Conservation (phyloP, 2,329 filamentous ascomycete species). For the Zalaria obscura region DNA sequence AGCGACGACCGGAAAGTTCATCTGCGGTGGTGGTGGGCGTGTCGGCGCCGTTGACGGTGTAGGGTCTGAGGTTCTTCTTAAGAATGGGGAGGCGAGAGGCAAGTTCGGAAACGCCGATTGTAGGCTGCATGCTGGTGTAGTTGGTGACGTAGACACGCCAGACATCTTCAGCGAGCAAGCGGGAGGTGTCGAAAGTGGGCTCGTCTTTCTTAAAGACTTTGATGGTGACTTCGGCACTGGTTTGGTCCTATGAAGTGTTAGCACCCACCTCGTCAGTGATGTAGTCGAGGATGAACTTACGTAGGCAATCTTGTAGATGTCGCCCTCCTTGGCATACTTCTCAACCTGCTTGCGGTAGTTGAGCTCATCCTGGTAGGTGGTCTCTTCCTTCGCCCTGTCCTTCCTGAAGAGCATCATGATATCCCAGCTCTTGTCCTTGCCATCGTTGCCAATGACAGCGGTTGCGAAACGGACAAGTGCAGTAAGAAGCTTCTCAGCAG, state of each 20-base stretch:
- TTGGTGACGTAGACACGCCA: slow-evolving; percentile 97
- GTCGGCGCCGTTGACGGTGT: slow-evolving; percentile 17
- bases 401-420: slow-evolving; percentile 77
- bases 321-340: slow-evolving; percentile 82
- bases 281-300: slow-evolving; percentile 42
- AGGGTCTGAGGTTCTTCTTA: slow-evolving; percentile 21
- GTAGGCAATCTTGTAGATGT: slow-evolving; percentile 80
- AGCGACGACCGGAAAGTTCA: slow-evolving; percentile 7
- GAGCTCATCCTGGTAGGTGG: slow-evolving; percentile 80
- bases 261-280: neutral
- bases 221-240: slow-evolving; percentile 52
- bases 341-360: slow-evolving; percentile 84
- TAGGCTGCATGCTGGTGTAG: slow-evolving; percentile 77
- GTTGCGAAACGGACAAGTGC: slow-evolving; percentile 69
- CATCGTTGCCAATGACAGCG: slow-evolving; percentile 70
- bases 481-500: slow-evolving; percentile 75
- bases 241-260: slow-evolving; percentile 44
- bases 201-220: slow-evolving; percentile 83
- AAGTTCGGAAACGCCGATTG: slow-evolving; percentile 29
- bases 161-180: slow-evolving; percentile 45
- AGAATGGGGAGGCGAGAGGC: slow-evolving; percentile 24
- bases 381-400: slow-evolving; percentile 69
- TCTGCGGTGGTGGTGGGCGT: slow-evolving; percentile 4
- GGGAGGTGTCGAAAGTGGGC: slow-evolving; percentile 59
- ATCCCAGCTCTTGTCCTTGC: slow-evolving; percentile 86